Evolutionary conservation across 495 filamentous ascomycete species (phyloP), one percentile per base, ranked within the genome.

Genomic region (Penicillium lividum): DNA sequence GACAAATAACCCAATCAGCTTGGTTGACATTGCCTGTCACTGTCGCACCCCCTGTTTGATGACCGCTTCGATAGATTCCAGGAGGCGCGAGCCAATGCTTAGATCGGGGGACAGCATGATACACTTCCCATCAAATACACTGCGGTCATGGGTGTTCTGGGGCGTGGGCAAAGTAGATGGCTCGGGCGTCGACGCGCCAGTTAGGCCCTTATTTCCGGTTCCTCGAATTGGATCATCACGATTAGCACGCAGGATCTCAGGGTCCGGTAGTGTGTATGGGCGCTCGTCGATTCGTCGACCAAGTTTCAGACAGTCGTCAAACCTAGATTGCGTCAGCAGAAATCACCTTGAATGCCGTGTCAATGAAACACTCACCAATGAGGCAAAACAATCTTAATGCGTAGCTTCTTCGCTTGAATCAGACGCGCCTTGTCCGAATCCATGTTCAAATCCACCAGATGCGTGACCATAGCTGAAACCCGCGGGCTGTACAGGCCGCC

Each of bases 301-400:
- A 45, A 99, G 84, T 71, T 89, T 92, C 34, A 99, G 82, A 69
- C 94, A 99, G 67, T 97, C 93, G 61, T 98, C 94, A 65, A 99
- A 97, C 90, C 90, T 93, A 54, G 18, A n/a, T 56, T 33, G 11
- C 7, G 34, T 65, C 51, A 60, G 42, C 46, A 16, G 38, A 22
- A 38, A 30, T 29, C 13, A 6, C 25, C 25, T 54, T 29, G 29
- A 31, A 11, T 31, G 29, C 3, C 25, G 1, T 25, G 22, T 11
- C 33, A 33, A 22, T 54, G 5, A 13, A 22, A 46, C 33, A 53
- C 79, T 63, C 79, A 92, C 94, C 95, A 98, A 68, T 99, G 95
- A 30, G 95, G 95, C 50, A 98, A 78, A n/a, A 98, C 89, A 55
- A 95, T 87, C 70, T 91, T 92, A 73, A 81, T 81, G 43, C 83